These are phyloP conservation scores for Coelastrella sp. DNA, from an alignment of 139 green algal species.

Conservation along the genomic window DNA sequence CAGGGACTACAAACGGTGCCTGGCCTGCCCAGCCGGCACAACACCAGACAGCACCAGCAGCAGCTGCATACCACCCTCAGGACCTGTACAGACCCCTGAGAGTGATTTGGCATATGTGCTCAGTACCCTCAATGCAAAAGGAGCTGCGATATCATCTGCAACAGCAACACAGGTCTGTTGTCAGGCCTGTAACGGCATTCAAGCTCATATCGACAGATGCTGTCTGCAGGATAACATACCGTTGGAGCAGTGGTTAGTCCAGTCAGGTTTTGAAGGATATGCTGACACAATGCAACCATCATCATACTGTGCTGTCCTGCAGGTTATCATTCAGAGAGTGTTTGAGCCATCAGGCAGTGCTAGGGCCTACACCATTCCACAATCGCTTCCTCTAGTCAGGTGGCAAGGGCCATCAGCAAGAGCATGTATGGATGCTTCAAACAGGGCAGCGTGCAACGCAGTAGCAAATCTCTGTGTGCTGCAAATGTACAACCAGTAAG, in stretches of 20 bases:
- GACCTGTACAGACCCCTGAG: background rate
- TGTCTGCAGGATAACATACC: background rate
- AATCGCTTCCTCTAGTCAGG: slow-evolving; percentile 52
- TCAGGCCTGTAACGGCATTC: no score
- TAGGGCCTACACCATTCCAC: slow-evolving; percentile 37
- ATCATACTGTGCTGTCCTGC: background rate
- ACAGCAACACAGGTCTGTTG: slow-evolving; percentile 55
- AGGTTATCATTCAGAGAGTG: slow-evolving; percentile 43
- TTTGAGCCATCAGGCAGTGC: slow-evolving; percentile 9
- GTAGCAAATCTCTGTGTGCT: slow-evolving; percentile 74
- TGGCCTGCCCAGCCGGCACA: slow-evolving; percentile 52
- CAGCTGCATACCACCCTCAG: slow-evolving; percentile 28
- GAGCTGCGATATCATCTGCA: slow-evolving; percentile 6
- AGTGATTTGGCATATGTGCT: slow-evolving; percentile 43
- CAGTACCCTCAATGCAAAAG: slow-evolving; percentile 15
- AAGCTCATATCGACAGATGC: no score
- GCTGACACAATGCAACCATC: background rate
- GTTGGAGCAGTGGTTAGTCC: background rate
- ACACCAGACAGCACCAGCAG: slow-evolving; percentile 33
- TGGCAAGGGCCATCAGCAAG: slow-evolving; percentile 55
- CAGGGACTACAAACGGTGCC: slow-evolving; percentile 40
- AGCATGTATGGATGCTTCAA: slow-evolving; percentile 47
- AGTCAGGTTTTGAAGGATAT: background rate
- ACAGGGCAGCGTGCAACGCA: slow-evolving; percentile 61
- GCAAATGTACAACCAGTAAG: slow-evolving; percentile 62